phyloP scores from a whole-genome alignment of 2,329 filamentous ascomycete genomes.

The Passalora sequoiae region DNA sequence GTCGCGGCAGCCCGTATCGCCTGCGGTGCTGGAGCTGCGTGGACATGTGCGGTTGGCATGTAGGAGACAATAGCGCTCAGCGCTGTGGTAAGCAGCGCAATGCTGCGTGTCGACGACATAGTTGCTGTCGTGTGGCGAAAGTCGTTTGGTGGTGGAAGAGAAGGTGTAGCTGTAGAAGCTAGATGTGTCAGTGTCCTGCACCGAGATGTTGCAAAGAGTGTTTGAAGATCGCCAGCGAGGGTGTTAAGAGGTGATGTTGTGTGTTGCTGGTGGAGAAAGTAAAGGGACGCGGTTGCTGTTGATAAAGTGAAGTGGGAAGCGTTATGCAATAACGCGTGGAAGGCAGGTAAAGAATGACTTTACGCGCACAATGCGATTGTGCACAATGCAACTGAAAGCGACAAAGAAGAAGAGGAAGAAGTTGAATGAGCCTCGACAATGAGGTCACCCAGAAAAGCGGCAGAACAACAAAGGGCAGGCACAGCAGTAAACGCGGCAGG shows the following conservation, averaged over 20 bases:
- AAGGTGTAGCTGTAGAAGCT: conserved; percentile 1
- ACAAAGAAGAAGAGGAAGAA: neutral
- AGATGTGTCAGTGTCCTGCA: conserved; percentile 22
- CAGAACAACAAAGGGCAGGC: neutral
- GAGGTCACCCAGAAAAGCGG: neutral
- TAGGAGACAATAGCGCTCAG: conserved; percentile 26
- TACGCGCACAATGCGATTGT: neutral
- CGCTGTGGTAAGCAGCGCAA: conserved; percentile 26
- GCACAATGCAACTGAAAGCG: conserved; percentile 4
- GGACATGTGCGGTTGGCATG: conserved; percentile 15
- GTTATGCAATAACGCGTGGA: conserved; percentile 2
- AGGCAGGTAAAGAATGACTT: conserved; percentile 3
- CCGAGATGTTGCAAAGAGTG: conserved; percentile 12
- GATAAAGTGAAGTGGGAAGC: no score
- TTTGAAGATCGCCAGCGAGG: neutral
- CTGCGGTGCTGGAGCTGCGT: conserved; percentile 15
- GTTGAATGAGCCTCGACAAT: conserved; percentile 5
- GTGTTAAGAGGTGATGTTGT: conserved; percentile 1
- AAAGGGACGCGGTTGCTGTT: no score
- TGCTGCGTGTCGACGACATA: conserved; percentile 26
- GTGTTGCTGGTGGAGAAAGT: conserved; percentile 3
- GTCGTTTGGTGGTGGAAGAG: conserved; percentile 4
- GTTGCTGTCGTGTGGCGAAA: conserved; percentile 5
- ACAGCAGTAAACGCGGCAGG: neutral
- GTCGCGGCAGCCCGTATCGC: conserved; percentile 9